phyloP scores from a whole-genome alignment of 208 protist species.

The Leishmania guyanensis region DNA sequence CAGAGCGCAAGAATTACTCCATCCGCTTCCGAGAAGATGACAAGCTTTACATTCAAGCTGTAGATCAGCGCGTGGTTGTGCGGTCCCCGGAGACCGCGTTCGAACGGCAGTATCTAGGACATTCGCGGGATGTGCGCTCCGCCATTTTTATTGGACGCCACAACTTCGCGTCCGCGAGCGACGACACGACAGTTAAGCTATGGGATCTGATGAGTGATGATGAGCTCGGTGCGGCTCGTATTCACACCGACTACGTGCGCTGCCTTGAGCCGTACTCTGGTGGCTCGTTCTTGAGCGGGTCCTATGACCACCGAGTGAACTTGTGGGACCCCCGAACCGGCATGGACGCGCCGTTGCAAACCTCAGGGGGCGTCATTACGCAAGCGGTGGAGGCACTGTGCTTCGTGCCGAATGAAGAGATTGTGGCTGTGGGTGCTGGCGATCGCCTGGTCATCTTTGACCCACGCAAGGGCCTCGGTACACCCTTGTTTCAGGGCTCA shows the following conservation, averaged over 20 bases:
- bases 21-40: slow-evolving; percentile 81
- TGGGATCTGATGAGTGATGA: slow-evolving; percentile 80
- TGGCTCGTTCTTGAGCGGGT: slow-evolving; percentile 79
- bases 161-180: slow-evolving; percentile 82
- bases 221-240: slow-evolving; percentile 46
- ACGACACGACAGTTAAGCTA: slow-evolving; percentile 83
- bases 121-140: slow-evolving; percentile 76
- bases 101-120: slow-evolving; percentile 75
- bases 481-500: slow-evolving; percentile 51
- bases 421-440: slow-evolving; percentile 52
- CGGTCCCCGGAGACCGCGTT: slow-evolving; percentile 84
- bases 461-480: slow-evolving; percentile 57
- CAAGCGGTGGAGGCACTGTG: slow-evolving; percentile 70
- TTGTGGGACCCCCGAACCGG: slow-evolving; percentile 82
- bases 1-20: slow-evolving; percentile 72
- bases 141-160: slow-evolving; percentile 73
- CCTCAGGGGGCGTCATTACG: slow-evolving; percentile 28
- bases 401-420: slow-evolving; percentile 35
- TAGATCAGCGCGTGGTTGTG: slow-evolving; percentile 78
- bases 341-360: slow-evolving; percentile 54
- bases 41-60: slow-evolving; percentile 75
- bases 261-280: slow-evolving; percentile 58
- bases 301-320: slow-evolving; percentile 83
- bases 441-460: slow-evolving; percentile 77
- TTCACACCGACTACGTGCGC: slow-evolving; percentile 89